Evolutionary conservation across 192 early-diverging fungal genomes (phyloP), one percentile per base, ranked within the genome.

Genomic region (Coemansia sp.): DNA sequence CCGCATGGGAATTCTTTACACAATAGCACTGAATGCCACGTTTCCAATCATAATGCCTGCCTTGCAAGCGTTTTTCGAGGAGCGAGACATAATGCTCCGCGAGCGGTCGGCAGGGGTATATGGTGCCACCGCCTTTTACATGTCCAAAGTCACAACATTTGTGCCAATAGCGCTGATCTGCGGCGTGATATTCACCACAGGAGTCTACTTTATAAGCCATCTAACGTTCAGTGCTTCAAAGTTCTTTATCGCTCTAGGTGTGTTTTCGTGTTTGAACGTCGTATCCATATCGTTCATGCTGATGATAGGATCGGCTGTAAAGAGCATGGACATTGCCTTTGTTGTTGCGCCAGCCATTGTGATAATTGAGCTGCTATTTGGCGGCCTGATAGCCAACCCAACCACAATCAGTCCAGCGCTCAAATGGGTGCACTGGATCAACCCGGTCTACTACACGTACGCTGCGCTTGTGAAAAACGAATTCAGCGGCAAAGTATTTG

Each of bases 91-190:
- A 48, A 85, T 90, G 78, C 69, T 82, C 13, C 77, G 89, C 6
- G 91, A 92, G 71, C 83, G 90, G 5, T 80, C 88, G 8, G 62
- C 83, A 16, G 87, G 86, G 0, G 77, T 85, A 12, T 92, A 90
- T 78, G 71, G 91, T 12, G 73, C 86, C 21, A 84, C 84, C 13
- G 71, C 88, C 43, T 89, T 84, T 46, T 90, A 84, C 57, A 68
- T 89, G 47, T 84, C 89, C 47, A 90, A 90, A 68, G 72, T 87
- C 43, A 73, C 88, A 6, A 81, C 85, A 15, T 77, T 85, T 40
- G 59, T 84, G 45, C 82, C 82, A 0, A 61, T 84, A 21, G 69
- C 77, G 18, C 66, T 84, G 15, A 41, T 73, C 10, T 66, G 66
- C 37, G 69, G 71, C 41, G 62, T 68, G 13, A 67, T 84, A 8